phyloP scores from a whole-genome alignment of 2,329 filamentous ascomycete genomes.

The Sporothrix sp. region DNA sequence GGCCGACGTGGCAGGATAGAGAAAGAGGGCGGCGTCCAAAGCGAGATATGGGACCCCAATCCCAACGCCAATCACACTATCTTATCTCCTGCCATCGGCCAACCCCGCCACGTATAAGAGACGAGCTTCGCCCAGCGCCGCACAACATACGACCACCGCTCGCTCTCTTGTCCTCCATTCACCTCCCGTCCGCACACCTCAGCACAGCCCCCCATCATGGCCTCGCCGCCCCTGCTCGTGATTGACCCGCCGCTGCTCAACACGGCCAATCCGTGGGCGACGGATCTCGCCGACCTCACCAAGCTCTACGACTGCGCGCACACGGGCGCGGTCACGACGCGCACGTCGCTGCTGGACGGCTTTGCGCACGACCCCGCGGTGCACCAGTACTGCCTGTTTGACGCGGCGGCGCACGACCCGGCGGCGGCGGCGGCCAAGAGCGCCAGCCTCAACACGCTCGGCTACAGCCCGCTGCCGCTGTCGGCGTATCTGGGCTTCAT shows the following conservation, averaged over 20 bases:
- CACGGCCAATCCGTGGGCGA: slow-evolving; percentile 68
- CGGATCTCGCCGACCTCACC: slow-evolving; percentile 50
- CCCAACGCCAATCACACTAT: slow-evolving; percentile 15
- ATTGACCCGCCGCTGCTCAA: slow-evolving; percentile 62
- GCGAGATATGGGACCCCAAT: too few relatives aligned
- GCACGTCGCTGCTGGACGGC: slow-evolving; percentile 56
- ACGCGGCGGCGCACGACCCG: slow-evolving; percentile 25
- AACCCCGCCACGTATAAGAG: slow-evolving; percentile 12
- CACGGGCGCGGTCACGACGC: slow-evolving; percentile 65
- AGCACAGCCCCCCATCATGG: slow-evolving; percentile 5
- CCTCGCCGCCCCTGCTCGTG: slow-evolving; percentile 35
- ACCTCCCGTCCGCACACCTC: too few relatives aligned
- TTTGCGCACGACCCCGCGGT: slow-evolving; percentile 51
- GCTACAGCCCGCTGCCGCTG: slow-evolving; percentile 59
- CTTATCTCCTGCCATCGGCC: slow-evolving; percentile 20
- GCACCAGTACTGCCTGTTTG: slow-evolving; percentile 60
- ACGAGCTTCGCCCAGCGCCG: background rate
- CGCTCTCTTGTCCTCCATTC: too few relatives aligned
- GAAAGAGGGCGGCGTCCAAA: background rate
- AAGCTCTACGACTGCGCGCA: slow-evolving; percentile 49
- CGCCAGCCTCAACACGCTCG: slow-evolving; percentile 58
- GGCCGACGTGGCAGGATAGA: background rate
- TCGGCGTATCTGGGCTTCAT: slow-evolving; percentile 50
- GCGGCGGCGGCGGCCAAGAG: slow-evolving; percentile 20
- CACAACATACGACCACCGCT: background rate